phyloP scores from a whole-genome alignment of 1,284 basidiomycete species.

The Flammula alnicola region DNA sequence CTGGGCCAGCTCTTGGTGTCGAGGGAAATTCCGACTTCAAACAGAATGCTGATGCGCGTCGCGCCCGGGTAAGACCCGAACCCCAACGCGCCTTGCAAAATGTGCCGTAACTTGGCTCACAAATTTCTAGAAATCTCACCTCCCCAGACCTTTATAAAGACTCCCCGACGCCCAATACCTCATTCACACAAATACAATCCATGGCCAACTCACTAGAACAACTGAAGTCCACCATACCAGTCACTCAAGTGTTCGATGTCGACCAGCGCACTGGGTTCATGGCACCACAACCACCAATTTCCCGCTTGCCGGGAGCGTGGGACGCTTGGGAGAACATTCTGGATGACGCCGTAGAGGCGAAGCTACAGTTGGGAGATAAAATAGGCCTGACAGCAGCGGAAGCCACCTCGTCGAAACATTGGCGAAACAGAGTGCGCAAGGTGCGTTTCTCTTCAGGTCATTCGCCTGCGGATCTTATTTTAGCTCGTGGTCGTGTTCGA shows the following conservation, averaged over 20 bases:
- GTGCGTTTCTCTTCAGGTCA: constrained; percentile 43
- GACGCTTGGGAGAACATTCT: constrained; percentile 75
- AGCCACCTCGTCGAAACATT: constrained; percentile 50
- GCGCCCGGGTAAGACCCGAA: no score
- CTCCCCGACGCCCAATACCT: no score
- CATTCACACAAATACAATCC: no score
- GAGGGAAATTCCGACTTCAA: no score
- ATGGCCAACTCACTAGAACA: constrained; percentile 1
- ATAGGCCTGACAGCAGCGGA: constrained; percentile 51
- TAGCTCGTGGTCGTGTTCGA: not conserved
- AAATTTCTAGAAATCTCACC: no score
- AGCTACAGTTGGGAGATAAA: constrained; percentile 66
- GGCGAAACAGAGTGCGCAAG: constrained; percentile 66
- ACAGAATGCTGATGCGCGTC: no score
- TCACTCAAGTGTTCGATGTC: constrained; percentile 50
- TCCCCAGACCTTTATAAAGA: no score
- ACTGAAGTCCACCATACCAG: constrained; percentile 3
- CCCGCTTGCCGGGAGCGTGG: constrained; percentile 65
- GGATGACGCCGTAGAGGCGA: constrained; percentile 52
- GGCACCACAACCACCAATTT: constrained; percentile 77
- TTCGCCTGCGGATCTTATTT: constrained; percentile 11
- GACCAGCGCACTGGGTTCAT: constrained; percentile 91
- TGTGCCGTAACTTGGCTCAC: no score
- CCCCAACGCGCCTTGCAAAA: no score
- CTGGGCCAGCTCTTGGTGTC: no score